phyloP scores from a whole-genome alignment of 495 filamentous ascomycete species.

The Penicillium salamii region DNA sequence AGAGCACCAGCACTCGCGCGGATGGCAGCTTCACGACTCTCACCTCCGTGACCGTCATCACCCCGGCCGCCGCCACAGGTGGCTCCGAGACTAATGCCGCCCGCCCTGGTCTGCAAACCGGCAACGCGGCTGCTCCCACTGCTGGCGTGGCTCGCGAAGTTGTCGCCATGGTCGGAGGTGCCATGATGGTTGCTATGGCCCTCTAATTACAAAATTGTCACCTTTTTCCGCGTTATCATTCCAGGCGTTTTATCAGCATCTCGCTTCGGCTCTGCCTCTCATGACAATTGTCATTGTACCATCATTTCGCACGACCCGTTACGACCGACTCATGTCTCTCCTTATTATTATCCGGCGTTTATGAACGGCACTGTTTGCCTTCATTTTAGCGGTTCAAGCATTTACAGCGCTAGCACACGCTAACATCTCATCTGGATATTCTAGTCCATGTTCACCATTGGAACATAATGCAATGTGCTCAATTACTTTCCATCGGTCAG shows the following conservation, averaged over 20 bases:
- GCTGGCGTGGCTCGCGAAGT: constrained; percentile 36
- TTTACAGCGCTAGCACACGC: constrained; percentile 10
- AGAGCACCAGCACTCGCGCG: constrained; percentile 63
- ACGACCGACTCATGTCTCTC: constrained; percentile 21
- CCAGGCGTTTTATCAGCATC: constrained; percentile 9
- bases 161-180: constrained; percentile 43
- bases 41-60: constrained; percentile 47
- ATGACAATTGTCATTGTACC: constrained; percentile 20
- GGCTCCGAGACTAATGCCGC: constrained; percentile 20
- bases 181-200: constrained; percentile 38
- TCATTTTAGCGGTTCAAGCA: neutral
- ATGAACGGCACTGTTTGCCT: neutral
- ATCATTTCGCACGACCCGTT: constrained; percentile 20
- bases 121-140: constrained; percentile 29
- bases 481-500: neutral
- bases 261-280: constrained; percentile 13
- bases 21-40: constrained; percentile 58
- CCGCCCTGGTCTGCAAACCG: constrained; percentile 44
- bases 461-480: constrained; percentile 6
- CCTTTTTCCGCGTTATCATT: constrained; percentile 1
- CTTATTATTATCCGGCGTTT: constrained; percentile 15
- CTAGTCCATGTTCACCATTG: constrained; percentile 1
- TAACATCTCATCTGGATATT: constrained; percentile 10
- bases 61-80: constrained; percentile 25
- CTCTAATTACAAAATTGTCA: constrained; percentile 20